Evolutionary conservation across 768 basidiomycete genomes (phyloP).

Genomic region (Trametes cinnabarina): DNA sequence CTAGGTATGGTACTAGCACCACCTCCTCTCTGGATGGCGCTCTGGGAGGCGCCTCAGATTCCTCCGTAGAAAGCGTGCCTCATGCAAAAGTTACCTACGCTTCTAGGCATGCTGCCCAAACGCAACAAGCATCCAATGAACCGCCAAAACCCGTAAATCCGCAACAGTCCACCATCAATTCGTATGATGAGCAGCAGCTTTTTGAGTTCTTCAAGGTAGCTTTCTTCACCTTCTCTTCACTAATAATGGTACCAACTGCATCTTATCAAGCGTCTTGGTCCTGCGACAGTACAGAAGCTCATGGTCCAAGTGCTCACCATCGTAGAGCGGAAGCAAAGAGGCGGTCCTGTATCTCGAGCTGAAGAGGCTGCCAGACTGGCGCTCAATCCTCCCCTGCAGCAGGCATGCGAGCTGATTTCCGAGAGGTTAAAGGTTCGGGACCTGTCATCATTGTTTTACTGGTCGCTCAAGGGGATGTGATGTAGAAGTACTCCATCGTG

Average conservation of each 20-base stretch:
- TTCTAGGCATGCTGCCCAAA: background rate
- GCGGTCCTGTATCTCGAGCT: background rate
- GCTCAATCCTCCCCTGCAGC: background rate
- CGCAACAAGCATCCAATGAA: background rate
- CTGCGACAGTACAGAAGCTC: background rate
- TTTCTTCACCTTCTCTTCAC: no score
- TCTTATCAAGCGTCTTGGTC: background rate
- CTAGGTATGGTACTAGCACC: conserved; percentile 7
- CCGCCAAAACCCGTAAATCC: background rate
- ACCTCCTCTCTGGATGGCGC: conserved; percentile 9
- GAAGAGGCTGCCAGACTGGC: background rate
- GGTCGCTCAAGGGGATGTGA: background rate
- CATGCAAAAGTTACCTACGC: conserved; percentile 8
- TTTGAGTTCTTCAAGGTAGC: conserved; percentile 10
- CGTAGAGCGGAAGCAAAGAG: background rate
- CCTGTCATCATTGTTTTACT: background rate
- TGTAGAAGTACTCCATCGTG: background rate
- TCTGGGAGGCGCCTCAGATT: background rate
- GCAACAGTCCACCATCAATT: background rate
- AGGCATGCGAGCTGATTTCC: background rate
- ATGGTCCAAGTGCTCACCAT: conserved; percentile 1
- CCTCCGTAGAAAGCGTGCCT: background rate
- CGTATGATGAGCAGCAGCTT: conserved; percentile 1
- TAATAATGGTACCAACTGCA: background rate
- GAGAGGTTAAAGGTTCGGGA: conserved; percentile 1